Conservation (phyloP, 441 rosid species). For the Jatropha multifida region DNA sequence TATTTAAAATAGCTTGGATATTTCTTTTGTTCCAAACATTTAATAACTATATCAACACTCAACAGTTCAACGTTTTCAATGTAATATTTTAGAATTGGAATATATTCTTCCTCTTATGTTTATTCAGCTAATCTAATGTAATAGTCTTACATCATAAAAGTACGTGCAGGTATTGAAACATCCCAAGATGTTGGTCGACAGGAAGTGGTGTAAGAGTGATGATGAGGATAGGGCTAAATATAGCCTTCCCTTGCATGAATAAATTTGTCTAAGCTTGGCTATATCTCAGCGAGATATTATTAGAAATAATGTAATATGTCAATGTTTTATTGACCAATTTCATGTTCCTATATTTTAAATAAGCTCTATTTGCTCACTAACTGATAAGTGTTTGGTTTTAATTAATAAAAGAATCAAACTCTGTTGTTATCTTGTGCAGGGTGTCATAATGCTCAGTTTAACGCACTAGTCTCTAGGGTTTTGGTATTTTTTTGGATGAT, state of each 20-base stretch:
- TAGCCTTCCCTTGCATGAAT: neutral
- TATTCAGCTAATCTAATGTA: neutral
- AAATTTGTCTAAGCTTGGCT: slow-evolving; percentile 1
- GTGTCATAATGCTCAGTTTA: neutral
- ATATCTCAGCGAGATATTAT: neutral
- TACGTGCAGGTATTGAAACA: slow-evolving; percentile 18
- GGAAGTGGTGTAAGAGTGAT: slow-evolving; percentile 2
- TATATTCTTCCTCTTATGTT: no score
- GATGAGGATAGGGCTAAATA: neutral
- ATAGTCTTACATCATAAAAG: neutral
- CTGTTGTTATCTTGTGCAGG: slow-evolving; percentile 2
- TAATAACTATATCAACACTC: no score
- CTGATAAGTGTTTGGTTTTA: slow-evolving; percentile 1
- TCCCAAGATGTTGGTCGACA: neutral
- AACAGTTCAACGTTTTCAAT: no score
- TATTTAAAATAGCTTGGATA: no score
- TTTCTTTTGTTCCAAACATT: no score
- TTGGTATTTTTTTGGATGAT: slow-evolving; percentile 19
- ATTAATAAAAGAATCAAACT: slow-evolving; percentile 20
- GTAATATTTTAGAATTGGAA: no score
- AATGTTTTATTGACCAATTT: slow-evolving; percentile 24
- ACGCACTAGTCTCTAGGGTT: slow-evolving; percentile 17
- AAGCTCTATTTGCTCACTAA: neutral
- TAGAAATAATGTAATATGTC: slow-evolving; percentile 17
- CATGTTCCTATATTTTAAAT: neutral